phyloP scores from a whole-genome alignment of 1,284 basidiomycete species.

The Meripilus lineatus region DNA sequence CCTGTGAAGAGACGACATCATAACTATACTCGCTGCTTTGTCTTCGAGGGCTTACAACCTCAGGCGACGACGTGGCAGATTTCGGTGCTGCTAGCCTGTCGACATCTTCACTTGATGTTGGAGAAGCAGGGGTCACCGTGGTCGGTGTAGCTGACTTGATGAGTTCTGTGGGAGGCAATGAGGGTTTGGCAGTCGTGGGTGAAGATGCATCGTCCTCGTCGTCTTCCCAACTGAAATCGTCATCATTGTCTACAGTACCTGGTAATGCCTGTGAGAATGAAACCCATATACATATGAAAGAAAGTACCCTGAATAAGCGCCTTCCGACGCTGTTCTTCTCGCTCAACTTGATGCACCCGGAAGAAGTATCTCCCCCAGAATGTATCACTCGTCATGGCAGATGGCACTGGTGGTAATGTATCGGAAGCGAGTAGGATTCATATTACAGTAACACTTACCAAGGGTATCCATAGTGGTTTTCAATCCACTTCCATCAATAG shows the following conservation, averaged over 20 bases:
- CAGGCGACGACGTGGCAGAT: slow-evolving; percentile 29
- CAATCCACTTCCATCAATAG: slow-evolving; percentile 52
- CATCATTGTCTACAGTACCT: slow-evolving; percentile 62
- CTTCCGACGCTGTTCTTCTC: slow-evolving; percentile 80
- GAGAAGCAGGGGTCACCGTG: not conserved
- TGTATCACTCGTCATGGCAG: slow-evolving; percentile 55
- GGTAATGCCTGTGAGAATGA: slow-evolving; percentile 2
- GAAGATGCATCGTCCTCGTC: slow-evolving; percentile 55
- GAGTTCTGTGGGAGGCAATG: slow-evolving; percentile 5
- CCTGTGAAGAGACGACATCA: slow-evolving; percentile 59
- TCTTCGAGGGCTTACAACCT: slow-evolving; percentile 43
- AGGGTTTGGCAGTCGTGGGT: slow-evolving; percentile 25
- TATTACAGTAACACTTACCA: slow-evolving; percentile 39
- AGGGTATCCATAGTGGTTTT: slow-evolving; percentile 53
- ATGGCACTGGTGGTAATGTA: slow-evolving; percentile 53
- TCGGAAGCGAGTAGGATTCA: not conserved
- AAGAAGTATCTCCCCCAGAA: slow-evolving; percentile 96
- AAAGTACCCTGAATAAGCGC: slow-evolving; percentile 68
- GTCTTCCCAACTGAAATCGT: slow-evolving; percentile 80
- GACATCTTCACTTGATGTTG: not conserved
- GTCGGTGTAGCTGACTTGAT: not conserved
- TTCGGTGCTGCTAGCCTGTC: slow-evolving; percentile 5
- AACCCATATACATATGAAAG: slow-evolving; percentile 8
- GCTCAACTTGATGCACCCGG: slow-evolving; percentile 80
- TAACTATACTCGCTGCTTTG: slow-evolving; percentile 68